phyloP scores from a whole-genome alignment of 2,329 filamentous ascomycete genomes.

The Chrysoporthe deuterocubensis region DNA sequence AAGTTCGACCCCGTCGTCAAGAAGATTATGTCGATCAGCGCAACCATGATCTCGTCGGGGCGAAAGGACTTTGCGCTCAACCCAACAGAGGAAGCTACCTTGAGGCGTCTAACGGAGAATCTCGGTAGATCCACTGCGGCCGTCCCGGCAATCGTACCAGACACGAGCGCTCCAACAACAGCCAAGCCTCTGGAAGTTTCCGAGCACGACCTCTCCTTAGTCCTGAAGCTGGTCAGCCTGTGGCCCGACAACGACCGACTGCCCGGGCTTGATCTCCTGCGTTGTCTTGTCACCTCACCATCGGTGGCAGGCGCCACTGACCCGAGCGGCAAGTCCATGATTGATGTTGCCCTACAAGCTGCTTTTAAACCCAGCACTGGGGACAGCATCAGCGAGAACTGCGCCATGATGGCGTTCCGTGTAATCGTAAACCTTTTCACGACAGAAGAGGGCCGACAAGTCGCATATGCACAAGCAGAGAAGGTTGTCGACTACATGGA shows the following conservation, averaged over 20 bases:
- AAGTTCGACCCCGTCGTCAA: conserved; percentile 75
- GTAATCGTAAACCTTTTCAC: conserved; percentile 84
- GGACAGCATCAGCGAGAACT: conserved; percentile 70
- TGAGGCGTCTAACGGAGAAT: conserved; percentile 64
- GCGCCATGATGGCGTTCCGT: conserved; percentile 84
- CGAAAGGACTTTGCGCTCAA: conserved; percentile 77
- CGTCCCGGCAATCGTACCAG: conserved; percentile 23
- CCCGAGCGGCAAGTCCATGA: conserved; percentile 57
- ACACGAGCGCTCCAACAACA: conserved; percentile 12
- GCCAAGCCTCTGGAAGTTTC: conserved; percentile 36
- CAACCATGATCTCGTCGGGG: conserved; percentile 70
- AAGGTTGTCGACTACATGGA: conserved; percentile 66
- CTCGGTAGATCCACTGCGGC: conserved; percentile 61
- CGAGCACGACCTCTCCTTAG: conserved; percentile 60
- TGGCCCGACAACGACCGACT: conserved; percentile 85
- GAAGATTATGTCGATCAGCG: conserved; percentile 77
- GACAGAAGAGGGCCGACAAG: conserved; percentile 69
- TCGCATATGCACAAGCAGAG: conserved; percentile 63
- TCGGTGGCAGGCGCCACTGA: conserved; percentile 65
- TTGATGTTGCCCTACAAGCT: conserved; percentile 55
- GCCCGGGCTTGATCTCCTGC: conserved; percentile 83
- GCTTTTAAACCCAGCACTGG: conserved; percentile 49
- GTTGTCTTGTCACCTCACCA: conserved; percentile 75
- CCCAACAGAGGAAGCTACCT: conserved; percentile 66
- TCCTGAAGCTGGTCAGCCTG: conserved; percentile 72